Evolutionary conservation across 371 early-diverging fungal species (phyloP), one percentile per base, ranked within the genome.

Genomic region (Vairimorpha necatrix): DNA sequence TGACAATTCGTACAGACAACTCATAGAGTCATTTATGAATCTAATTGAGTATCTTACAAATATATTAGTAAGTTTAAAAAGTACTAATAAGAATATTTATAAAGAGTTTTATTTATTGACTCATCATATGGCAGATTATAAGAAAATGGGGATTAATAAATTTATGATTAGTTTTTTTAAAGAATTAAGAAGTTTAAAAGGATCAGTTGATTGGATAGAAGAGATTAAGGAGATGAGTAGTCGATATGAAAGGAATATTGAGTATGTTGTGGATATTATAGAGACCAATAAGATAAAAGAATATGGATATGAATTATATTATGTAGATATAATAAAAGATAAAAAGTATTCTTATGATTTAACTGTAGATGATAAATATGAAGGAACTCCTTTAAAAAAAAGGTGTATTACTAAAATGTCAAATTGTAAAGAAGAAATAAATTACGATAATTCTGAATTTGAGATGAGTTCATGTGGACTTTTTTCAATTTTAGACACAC

Each of bases 351-450:
- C 9, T 11, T 42, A 42, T 42, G 46, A 42, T 42, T 53, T 16
- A 4, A n/a, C 13, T 11, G 4, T 16, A 16, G 18, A 28, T 28
- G 24, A 56, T 28, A 3, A 2, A 9, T 56, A 26, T 56, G 58
- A 56, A 16, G 58, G 58, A 28, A 56, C 24, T 26, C 58, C 58
- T 56, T 7, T 56, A 7, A 56, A 56, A 26, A 56, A 56, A 32
- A 22, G 9, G 6, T 28, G 30, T 28, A 22, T 28, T 53, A 4
- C 9, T 53, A 53, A 53, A 9, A 24, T n/a, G 6, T 11, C 6
- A n/a, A n/a, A 16, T n/a, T 6, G 6, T 53, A 53, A n/a, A n/a
- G n/a, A 56, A 28, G 28, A 56, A 7, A 56, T 56, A 9, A 7
- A 28, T 56, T 56, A 13, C 7, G 26, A 56, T 2, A 28, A 28